phyloP scores from a whole-genome alignment of 805 yeast genomes.

The Jamesozyma piceae region DNA sequence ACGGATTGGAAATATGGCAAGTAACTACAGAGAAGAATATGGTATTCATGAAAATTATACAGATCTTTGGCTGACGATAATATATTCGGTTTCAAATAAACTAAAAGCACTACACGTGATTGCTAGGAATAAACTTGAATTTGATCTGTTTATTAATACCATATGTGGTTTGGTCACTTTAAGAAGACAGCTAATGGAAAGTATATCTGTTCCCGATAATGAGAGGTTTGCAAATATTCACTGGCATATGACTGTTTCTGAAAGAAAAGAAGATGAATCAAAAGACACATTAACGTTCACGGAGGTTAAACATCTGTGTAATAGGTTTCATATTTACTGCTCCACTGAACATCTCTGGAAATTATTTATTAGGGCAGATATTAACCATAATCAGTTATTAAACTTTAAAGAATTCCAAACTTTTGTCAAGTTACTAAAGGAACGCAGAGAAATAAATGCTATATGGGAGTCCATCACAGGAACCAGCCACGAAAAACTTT shows the following conservation, averaged over 20 bases:
- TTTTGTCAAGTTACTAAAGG: slow-evolving; percentile 61
- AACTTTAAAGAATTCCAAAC: slow-evolving; percentile 64
- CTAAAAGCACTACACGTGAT: slow-evolving; percentile 73
- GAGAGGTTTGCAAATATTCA: slow-evolving; percentile 54
- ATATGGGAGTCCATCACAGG: slow-evolving; percentile 38
- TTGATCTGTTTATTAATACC: slow-evolving; percentile 46
- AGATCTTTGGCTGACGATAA: slow-evolving; percentile 69
- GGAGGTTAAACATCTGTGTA: slow-evolving; percentile 58
- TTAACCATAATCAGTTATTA: slow-evolving; percentile 40
- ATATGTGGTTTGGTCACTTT: slow-evolving; percentile 46
- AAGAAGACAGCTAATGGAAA: slow-evolving; percentile 52
- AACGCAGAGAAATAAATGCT: slow-evolving; percentile 48
- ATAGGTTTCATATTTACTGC: slow-evolving; percentile 63
- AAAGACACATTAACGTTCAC: slow-evolving; percentile 45
- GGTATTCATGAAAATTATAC: slow-evolving; percentile 59
- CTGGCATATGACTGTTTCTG: slow-evolving; percentile 44
- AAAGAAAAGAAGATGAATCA: slow-evolving; percentile 26
- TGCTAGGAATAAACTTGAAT: slow-evolving; percentile 45
- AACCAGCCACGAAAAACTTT: slow-evolving; percentile 17
- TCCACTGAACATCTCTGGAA: slow-evolving; percentile 40
- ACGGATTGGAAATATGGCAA: slow-evolving; percentile 57
- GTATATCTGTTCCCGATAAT: slow-evolving; percentile 50
- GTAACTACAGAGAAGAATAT: slow-evolving; percentile 78
- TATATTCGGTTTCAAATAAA: slow-evolving; percentile 56
- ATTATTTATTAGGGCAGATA: slow-evolving; percentile 48